Base-by-base conservation (phyloP, 805 yeast genomes). In the Zygoascus bituminiphila region DNA sequence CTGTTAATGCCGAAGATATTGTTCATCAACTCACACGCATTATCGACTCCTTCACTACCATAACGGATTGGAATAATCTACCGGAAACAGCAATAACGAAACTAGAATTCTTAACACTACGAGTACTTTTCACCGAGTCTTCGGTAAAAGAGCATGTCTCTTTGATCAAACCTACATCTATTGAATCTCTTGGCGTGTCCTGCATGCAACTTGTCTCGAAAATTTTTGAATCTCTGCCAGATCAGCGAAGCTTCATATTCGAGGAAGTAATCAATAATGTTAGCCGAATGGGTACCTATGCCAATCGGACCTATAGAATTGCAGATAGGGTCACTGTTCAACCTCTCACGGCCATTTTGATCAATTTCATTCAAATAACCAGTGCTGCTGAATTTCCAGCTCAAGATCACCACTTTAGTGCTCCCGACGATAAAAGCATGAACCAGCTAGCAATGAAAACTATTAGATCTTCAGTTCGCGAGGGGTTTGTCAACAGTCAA, bases 211-310 rank as follows among this genome's bases (percentile, higher is more conserved):
- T 64, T 1, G 40, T 66, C 9, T 10, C 50, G 0, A 51, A 57
- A 4, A 60, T 67, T 3, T 66, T 64, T 47, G 54, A 59, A 2
- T 22, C 40, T 2, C 57, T 57, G 17, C 29, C 45, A 40, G 74
- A 72, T 37, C 94, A 87, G 57, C 65, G 84, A 48, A 63, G 64
- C 1, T 82, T 81, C 57, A 71, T 87, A 4, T 56, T 85, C 6
- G 75, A 75, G 46, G 93, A 87, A 59, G 56, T 84, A 5, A 56
- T 82, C 10, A 63, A 72, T 1, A 75, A 74, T 47, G 64, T 80
- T 46, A 77, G 75, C 42, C 70, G 67, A 20, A 56, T 81, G 2
- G 76, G 84, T 0, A 62, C 66, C 0, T 68, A 69, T 24, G 79
- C 76, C 54, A 38, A 62, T 0, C 66, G 79, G 44, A 76, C 72